Base-by-base conservation (phyloP, 805 yeast genomes). In the Ogataea nakhonphanomensis region DNA sequence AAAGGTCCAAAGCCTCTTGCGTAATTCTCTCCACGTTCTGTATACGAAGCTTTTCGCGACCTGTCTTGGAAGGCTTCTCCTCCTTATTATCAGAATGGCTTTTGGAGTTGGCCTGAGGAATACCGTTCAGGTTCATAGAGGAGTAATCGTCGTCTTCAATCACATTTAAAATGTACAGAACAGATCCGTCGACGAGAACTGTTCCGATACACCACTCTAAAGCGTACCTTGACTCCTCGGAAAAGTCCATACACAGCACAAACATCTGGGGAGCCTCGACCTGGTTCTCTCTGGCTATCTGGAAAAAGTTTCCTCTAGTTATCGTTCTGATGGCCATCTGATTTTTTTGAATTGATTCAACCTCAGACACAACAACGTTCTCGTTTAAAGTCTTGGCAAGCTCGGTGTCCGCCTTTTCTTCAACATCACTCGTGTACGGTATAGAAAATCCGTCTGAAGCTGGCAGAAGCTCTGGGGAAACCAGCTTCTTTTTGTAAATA, bases 151-250 rank as follows among this genome's bases (percentile, higher is more conserved):
- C 66, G 43, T 66, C 70, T 50, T 75, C 81, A 41, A 73, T 69
- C 9, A 76, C 81, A 49, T 76, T 75, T 20, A 87, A 78, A 14
- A 87, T 76, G 57, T 84, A 86, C 39, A 89, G 62, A 0, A 89
- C 87, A 39, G 88, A 84, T 0, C 93, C 93, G 54, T 86, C 89
- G 15, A 81, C 83, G 33, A 89, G 69, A 0, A 88, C 82, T 0
- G 95, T 77, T 2, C 97, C 97, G 50, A 90, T 70, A 30, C 89
- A 77, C 84, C 96, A 89, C 54, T 87, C 93, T 15, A 90, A 68
- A 0, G 96, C 93, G 60, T 84, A 84, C 27, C 73, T 70, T 2
- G 95, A 81, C 57, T 88, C 96, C 0, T 87, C 84, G 3, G 91
- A 79, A 47, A 84, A 73, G 58, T 90, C 96, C 67, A 84, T 76